Conservation (phyloP, 768 basidiomycete species). For the Inosperma sp. region DNA sequence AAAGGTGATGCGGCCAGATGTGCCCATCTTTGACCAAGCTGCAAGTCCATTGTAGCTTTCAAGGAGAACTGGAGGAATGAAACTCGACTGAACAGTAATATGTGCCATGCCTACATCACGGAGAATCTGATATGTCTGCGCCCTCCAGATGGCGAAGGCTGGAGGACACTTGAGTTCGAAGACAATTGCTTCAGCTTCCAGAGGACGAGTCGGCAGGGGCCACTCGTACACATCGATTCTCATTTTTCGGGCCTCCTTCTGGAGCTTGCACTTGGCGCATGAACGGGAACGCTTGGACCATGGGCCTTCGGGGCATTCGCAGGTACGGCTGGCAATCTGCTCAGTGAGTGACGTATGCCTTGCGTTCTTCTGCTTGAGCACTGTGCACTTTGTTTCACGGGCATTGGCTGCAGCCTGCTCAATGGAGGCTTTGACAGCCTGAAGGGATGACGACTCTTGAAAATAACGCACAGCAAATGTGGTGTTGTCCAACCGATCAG, state of each 20-base stretch:
- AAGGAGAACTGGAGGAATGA: not conserved
- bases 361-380: not conserved
- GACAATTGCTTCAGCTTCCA: slow-evolving; percentile 27
- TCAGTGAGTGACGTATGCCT: not conserved
- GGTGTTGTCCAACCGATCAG: slow-evolving; percentile 5
- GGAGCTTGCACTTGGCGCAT: not conserved
- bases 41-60: slow-evolving; percentile 6
- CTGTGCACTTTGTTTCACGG: not conserved
- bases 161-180: slow-evolving; percentile 41
- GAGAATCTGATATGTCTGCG: slow-evolving; percentile 34
- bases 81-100: not conserved
- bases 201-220: slow-evolving; percentile 35
- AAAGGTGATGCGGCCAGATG: slow-evolving; percentile 27
- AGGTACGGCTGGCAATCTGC: not conserved
- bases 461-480: slow-evolving; percentile 37
- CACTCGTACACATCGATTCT: slow-evolving; percentile 39
- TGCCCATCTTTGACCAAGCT: slow-evolving; percentile 8
- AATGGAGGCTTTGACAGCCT: slow-evolving; percentile 24
- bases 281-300: not conserved
- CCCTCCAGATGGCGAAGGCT: slow-evolving; percentile 41
- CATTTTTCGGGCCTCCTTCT: slow-evolving; percentile 11
- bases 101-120: slow-evolving; percentile 29
- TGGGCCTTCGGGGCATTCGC: not conserved
- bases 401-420: slow-evolving; percentile 12
- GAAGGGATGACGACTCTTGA: slow-evolving; percentile 15